Base-by-base conservation (phyloP, 495 filamentous ascomycete genomes). In the Geopyxis carbonaria region DNA sequence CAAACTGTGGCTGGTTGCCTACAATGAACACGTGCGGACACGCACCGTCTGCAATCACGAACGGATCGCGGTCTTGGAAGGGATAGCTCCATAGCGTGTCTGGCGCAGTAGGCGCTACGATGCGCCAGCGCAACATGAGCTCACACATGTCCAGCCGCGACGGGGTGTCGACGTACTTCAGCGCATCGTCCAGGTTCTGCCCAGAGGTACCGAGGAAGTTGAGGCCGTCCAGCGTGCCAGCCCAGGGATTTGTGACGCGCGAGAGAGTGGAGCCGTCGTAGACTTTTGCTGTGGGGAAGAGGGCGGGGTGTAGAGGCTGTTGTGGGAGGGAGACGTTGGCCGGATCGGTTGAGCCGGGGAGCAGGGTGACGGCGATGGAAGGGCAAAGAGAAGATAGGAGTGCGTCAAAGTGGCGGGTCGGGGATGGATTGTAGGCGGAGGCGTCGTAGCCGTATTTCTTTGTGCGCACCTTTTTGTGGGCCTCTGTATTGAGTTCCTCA, bases 61-160 rank as follows among this genome's bases (percentile, higher is more conserved):
- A 92, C 3, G 78, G 85, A 51, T 99, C 89, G 32, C 79, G 69
- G 25, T 80, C 74, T 61, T 93, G 81, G 61, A 91, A 95, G 6
- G 89, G 89, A 57, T 94, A 95, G 40, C 78, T 79, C 87, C 87
- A 94, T 40, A 97, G 57, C 2, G 89, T 99, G 60, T 99, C 89
- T 1, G 89, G 89, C 3, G 91, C 91, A 1, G 89, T 97, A 10
- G 89, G 89, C n/a, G 87, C 87, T 38, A 70, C 71, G 57, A 79
- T 78, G 39, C 87, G 68, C 91, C 91, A 97, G 44, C 82, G 69
- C 45, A 93, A 69, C 68, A 89, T 79, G 28, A 73, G 72, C 60
- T 95, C 89, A 75, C 93, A 84, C 66, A 94, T 77, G 22, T 75
- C 76, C 24, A 95, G 45, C 27, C 82, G 57, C 9, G 80, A 75